Base-by-base conservation (phyloP, 306 rosid genomes). In the Crataegus laevigata region DNA sequence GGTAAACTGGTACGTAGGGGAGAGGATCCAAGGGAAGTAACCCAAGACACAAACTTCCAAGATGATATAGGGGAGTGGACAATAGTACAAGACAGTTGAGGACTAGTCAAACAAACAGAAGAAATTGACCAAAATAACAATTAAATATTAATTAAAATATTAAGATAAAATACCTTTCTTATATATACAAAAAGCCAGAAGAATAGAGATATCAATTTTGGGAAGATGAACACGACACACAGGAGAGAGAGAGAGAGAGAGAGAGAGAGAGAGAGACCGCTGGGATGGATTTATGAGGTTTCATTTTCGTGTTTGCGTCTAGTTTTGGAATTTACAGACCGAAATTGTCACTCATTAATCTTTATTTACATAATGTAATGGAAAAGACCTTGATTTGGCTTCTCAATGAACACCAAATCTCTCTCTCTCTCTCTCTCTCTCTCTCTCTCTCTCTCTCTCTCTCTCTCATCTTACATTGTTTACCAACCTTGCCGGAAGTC, bases 351-450 rank as follows among this genome's bases (percentile, higher is more conserved):
- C 66, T 34, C 1, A 22, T 42, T 13, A n/a, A 22, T 62, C 38
- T 55, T 10, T 38, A n/a, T 32, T 4, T 47, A 47, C 77, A 43
- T 24, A 51, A 32, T 47, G 52, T 47, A 47, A 47, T 47, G 28
- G 25, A n/a, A 36, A 69, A 34, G 75, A 61, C 71, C 68, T 51
- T 77, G 66, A 71, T 73, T 36, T 25, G 81, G 32, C 81, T 71
- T 63, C 32, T 51, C 67, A 38, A 24, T 71, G 66, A 19, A 63
- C 21, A 38, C n/a, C 72, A 34, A 57, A 57, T 42, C 0, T 42
- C 65, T 4, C 34, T 24, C 72, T 24, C 40, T 43, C 36, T 5
- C 45, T 24, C 30, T 11, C 7, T 34, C 36, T 34, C 36, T 6
- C 36, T 43, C 19, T 47, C 18, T 11, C 7, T 34, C 36, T 34